Evolutionary conservation across 1,139 yeast species (phyloP).

Genomic region (Tardiomyces digboiensis): DNA sequence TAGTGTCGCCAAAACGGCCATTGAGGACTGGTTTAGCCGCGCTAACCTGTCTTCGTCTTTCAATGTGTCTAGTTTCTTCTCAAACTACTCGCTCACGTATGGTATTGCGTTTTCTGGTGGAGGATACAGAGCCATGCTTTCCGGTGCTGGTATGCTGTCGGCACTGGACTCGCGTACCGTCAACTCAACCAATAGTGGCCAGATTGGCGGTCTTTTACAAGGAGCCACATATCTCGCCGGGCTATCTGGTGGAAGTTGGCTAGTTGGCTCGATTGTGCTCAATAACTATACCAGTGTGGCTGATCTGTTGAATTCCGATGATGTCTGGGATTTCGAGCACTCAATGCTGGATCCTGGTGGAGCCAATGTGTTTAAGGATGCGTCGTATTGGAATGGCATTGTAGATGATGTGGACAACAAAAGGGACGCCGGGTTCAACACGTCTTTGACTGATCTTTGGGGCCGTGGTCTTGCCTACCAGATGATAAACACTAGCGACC

Average conservation of each 20-base stretch:
- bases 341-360: constrained; percentile 63
- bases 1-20: constrained; percentile 34
- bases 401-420: constrained; percentile 45
- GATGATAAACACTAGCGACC: constrained; percentile 42
- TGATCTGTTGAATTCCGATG: constrained; percentile 37
- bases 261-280: constrained; percentile 68
- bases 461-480: constrained; percentile 75
- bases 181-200: constrained; percentile 46
- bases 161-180: constrained; percentile 65
- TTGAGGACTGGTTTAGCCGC: constrained; percentile 45
- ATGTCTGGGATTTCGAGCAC: constrained; percentile 59
- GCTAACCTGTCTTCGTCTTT: constrained; percentile 62
- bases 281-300: constrained; percentile 76
- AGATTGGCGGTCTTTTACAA: constrained; percentile 68
- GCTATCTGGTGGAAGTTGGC: constrained; percentile 81
- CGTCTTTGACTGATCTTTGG: constrained; percentile 75
- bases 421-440: constrained; percentile 56
- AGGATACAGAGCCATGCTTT: constrained; percentile 84
- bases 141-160: constrained; percentile 81
- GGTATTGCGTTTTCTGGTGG: constrained; percentile 88
- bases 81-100: constrained; percentile 36
- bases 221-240: constrained; percentile 69
- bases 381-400: constrained; percentile 38
- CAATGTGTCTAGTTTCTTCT: constrained; percentile 40
- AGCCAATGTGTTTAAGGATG: constrained; percentile 43